A percentile compares a stretch with the other conserved stretches of the same genome.
Conservation (phyloP, 495 filamentous ascomycete genomes). For the Paragyromitra xinjiangensis region DNA sequence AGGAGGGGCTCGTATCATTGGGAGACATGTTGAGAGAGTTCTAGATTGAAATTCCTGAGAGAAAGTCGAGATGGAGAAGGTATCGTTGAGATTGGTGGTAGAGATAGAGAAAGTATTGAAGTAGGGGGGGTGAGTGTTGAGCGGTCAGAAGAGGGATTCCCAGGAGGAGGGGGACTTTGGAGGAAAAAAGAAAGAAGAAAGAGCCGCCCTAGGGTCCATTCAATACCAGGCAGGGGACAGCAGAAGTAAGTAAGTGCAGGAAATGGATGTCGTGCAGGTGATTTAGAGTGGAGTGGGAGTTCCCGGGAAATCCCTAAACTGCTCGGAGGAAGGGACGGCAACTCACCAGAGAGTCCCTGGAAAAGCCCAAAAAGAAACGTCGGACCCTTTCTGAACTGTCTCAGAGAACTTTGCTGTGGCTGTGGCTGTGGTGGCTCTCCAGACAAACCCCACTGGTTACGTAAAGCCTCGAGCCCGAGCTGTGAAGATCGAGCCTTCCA, state of each 20-base stretch:
- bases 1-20: constrained; percentile 33
- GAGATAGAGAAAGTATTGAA: constrained; percentile 2
- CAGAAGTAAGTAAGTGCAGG: background rate
- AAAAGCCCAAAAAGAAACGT: constrained; percentile 24
- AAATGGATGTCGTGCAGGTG: constrained; percentile 33
- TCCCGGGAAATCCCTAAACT: constrained; percentile 37
- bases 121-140: background rate
- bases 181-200: constrained; percentile 46
- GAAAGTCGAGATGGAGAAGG: constrained; percentile 20
- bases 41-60: background rate
- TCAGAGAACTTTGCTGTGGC: constrained; percentile 1
- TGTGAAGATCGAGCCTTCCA: background rate
- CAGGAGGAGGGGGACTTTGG: constrained; percentile 19
- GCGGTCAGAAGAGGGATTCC: constrained; percentile 19
- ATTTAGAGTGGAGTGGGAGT: constrained; percentile 1
- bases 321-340: background rate
- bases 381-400: background rate
- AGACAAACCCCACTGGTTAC: constrained; percentile 19
- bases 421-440: background rate
- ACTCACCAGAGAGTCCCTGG: constrained; percentile 10
- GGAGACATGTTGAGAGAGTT: constrained; percentile 44
- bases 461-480: constrained; percentile 6
- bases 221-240: constrained; percentile 9
- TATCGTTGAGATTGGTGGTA: constrained; percentile 19
- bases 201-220: constrained; percentile 54